Conservation (phyloP, 2,329 filamentous ascomycete genomes). For the Trichoderma atrobrunneum region DNA sequence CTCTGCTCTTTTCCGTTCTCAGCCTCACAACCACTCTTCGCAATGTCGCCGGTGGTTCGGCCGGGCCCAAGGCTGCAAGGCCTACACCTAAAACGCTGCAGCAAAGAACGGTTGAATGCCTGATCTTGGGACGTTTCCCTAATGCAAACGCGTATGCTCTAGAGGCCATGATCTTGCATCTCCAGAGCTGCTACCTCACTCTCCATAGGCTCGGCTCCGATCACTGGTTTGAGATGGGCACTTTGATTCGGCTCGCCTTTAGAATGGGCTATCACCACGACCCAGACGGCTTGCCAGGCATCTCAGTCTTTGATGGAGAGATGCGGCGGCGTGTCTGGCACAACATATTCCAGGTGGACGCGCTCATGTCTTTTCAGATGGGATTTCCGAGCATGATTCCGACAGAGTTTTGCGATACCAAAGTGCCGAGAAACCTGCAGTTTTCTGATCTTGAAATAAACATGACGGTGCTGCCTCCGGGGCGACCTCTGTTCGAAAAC, state of each 20-base stretch:
- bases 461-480: not conserved
- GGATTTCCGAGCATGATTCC: slow-evolving; percentile 7
- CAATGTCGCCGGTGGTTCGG: not conserved
- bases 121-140: not conserved
- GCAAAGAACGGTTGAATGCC: not conserved
- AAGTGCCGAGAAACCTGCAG: slow-evolving; percentile 6
- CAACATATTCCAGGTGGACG: slow-evolving; percentile 2
- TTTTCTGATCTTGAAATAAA: not conserved
- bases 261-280: slow-evolving; percentile 5
- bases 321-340: slow-evolving; percentile 10
- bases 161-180: not conserved
- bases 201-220: not conserved
- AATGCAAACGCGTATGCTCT: not conserved
- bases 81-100: not conserved
- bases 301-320: slow-evolving; percentile 8
- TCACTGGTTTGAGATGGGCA: slow-evolving; percentile 12
- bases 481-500: not conserved
- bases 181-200: not conserved
- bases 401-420: slow-evolving; percentile 7
- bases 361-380: slow-evolving; percentile 9
- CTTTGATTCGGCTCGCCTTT: slow-evolving; percentile 1
- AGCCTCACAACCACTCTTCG: not conserved
- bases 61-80: not conserved
- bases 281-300: not conserved
- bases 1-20: not conserved